Base-by-base conservation (phyloP, 768 basidiomycete genomes). In the Gyrodon lividus region DNA sequence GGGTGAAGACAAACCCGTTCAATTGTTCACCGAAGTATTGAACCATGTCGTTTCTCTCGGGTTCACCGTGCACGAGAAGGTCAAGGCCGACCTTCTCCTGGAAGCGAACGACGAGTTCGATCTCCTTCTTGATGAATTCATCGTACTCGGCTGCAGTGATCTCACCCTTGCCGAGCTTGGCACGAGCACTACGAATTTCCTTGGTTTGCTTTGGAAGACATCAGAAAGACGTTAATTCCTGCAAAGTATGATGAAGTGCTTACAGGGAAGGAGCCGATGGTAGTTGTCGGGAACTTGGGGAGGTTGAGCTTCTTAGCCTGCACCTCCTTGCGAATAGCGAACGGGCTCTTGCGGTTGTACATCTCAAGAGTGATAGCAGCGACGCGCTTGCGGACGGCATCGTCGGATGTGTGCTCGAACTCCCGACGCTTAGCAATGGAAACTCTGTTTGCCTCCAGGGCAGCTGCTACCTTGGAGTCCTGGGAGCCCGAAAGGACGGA, bases 11-110 rank as follows among this genome's bases (percentile, higher is more conserved):
- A 68, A 99, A 98, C 59, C 97, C 97, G 45, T 82, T 76, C 57
- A 99, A 79, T 68, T 85, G 89, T 74, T 99, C 97, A 59, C 97
- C 97, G 62, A 98, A 99, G 84, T 99, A 99, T 77, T 98, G 95
- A 57, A 97, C 95, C 96, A 98, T 98, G 81, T 98, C 96, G 71
- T 98, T 98, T 65, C 96, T 85, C 79, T 99, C 96, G 48, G 96
- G 90, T 74, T 99, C 97, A 66, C 97, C 97, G 73, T 99, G 97
- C 55, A 99, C 97, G 62, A 98, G 82, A 52, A 99, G 82, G 74
- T 99, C 97, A 61, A 99, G 86, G 59, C 91, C 96, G 59, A 94
- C 82, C 72, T 83, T 85, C 80, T 98, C 96, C 74, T 99, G 97
- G 92, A 98, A 96, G 58, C 84, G 81, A 61, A 98, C 95, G 56